These are phyloP conservation scores for Helianthus tuberosus DNA, from an alignment of 129 eudicot species.

Conservation along the genomic window DNA sequence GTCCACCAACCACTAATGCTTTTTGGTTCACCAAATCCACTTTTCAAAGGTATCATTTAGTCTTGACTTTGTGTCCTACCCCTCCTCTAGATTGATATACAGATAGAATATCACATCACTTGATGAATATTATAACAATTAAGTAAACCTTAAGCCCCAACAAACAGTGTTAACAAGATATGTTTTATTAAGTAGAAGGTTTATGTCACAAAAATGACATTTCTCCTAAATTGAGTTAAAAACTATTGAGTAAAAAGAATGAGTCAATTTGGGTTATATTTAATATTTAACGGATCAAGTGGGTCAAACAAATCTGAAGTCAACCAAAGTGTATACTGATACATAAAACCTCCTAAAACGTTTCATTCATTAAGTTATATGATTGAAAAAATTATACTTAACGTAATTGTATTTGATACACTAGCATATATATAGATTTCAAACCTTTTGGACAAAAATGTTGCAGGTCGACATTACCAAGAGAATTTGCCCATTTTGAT, in stretches of 20 bases:
- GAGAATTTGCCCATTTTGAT: no score
- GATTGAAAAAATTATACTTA: not conserved
- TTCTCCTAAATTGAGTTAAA: not conserved
- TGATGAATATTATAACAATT: not conserved
- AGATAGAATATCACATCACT: slow-evolving; percentile 18
- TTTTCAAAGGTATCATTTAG: slow-evolving; percentile 65
- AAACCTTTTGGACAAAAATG: not conserved
- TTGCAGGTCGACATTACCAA: no score
- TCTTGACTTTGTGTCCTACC: not conserved
- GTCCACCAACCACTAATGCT: slow-evolving; percentile 56
- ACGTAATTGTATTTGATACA: not conserved
- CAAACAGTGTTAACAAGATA: no score
- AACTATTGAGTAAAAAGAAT: not conserved
- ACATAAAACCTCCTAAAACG: not conserved
- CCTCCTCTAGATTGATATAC: slow-evolving; percentile 1
- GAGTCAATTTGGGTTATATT: not conserved
- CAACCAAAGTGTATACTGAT: not conserved
- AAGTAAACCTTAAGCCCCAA: slow-evolving; percentile 17
- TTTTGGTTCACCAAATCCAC: slow-evolving; percentile 92
- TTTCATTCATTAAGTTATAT: not conserved
- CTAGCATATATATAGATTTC: not conserved
- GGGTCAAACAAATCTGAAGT: not conserved
- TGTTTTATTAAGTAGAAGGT: slow-evolving; percentile 8
- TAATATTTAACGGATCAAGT: not conserved
- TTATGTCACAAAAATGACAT: slow-evolving; percentile 3